A percentile compares a stretch with the other conserved stretches of the same genome.
phyloP scores from a whole-genome alignment of 2,329 filamentous ascomycete species.

The Fusarium tanahbumbuense region DNA sequence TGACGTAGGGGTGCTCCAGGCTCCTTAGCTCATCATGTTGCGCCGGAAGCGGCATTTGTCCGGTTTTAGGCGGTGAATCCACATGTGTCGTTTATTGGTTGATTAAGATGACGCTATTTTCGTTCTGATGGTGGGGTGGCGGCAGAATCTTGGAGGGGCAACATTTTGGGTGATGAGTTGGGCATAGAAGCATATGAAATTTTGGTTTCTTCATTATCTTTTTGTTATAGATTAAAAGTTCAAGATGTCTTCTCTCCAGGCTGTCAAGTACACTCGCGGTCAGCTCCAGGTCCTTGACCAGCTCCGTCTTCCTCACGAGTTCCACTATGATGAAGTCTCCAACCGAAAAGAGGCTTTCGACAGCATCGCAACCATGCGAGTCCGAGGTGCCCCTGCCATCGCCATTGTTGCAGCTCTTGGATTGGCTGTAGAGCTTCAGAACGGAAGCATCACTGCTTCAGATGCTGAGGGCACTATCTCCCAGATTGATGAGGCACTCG shows the following conservation, averaged over 20 bases:
- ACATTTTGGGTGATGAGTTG: conserved; percentile 21
- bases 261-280: conserved; percentile 80
- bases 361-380: conserved; percentile 83
- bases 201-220: neutral
- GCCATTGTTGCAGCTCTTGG: conserved; percentile 95
- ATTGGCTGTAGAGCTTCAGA: conserved; percentile 84
- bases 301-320: conserved; percentile 82
- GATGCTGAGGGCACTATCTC: conserved; percentile 69
- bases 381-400: conserved; percentile 88
- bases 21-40: conserved; percentile 42
- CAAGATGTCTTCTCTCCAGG: conserved; percentile 72
- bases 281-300: conserved; percentile 83
- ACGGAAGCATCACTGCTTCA: conserved; percentile 59
- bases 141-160: conserved; percentile 52
- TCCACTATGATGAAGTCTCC: conserved; percentile 79
- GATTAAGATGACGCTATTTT: conserved; percentile 30
- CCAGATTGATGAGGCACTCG: conserved; percentile 80
- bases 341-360: conserved; percentile 82
- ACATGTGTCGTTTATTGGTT: conserved; percentile 30
- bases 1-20: conserved; percentile 24
- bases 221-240: neutral
- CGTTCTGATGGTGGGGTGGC: conserved; percentile 44
- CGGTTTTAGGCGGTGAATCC: conserved; percentile 43
- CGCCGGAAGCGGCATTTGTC: conserved; percentile 46
- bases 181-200: neutral